Base-by-base conservation (phyloP, 495 filamentous ascomycete species). In the Aspergillus taichungensis region DNA sequence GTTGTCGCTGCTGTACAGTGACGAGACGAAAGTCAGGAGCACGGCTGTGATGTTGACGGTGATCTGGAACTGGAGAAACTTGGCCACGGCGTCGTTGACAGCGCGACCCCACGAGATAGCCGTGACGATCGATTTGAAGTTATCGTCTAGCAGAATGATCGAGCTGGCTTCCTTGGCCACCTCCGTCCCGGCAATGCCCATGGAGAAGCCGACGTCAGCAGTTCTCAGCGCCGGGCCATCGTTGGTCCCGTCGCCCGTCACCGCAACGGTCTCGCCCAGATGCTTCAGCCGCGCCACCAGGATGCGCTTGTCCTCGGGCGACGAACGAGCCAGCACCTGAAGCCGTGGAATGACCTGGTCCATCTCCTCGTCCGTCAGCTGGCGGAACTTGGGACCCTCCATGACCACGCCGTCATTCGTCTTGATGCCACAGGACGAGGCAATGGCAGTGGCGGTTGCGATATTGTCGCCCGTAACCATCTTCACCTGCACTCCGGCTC, bases 81-180 rank as follows among this genome's bases (percentile, higher is more conserved):
- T 88, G 65, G 87, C 80, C 47, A 94, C 87, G 2, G 88, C 86
- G 56, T 94, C 88, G 51, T 94, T 94, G 51, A 94, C 88, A 13
- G 86, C 84, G 38, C 88, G 84, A 6, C 88, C 88, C 88, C 88
- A 94, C 62, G 87, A 85, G 53, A 94, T 77, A 1, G 88, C 88
- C 55, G 87, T 92, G 47, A 94, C 82, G 51, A 92, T 94, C 9
- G 85, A 90, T 47, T 72, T 69, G 68, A 94, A 94, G 65, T 94
- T 92, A 59, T 94, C 88, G 57, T 94, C 87, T 72, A 94, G 84
- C 6, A 94, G 77, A 54, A 94, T 91, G 50, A 94, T 94, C 12
- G 85, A 87, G 40, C 87, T 92, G 7, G 88, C 88, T 59, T 94
- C 88, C 67, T 94, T 94, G 27, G 88, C 88, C n/a, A 94, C 88